A percentile compares a stretch with the other conserved stretches of the same genome.
These are phyloP conservation scores for Waltiozyma sp. DNA, from an alignment of 1,139 yeast genomes.

Conservation along the genomic window DNA sequence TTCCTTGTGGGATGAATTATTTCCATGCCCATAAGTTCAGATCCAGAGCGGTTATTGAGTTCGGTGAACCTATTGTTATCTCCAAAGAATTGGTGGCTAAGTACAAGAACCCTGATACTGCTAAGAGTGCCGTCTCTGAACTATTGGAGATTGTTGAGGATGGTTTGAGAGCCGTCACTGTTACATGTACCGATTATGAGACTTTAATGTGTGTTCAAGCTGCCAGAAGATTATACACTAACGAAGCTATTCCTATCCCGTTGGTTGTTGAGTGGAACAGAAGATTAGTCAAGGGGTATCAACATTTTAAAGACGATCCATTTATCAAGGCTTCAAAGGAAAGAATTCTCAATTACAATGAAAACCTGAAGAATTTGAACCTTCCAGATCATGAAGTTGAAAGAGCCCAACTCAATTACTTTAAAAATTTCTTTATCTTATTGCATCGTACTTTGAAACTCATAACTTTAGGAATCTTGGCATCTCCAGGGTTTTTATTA, in stretches of 20 bases:
- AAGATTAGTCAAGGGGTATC: constrained; percentile 53
- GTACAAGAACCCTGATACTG: constrained; percentile 55
- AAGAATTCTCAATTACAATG: constrained; percentile 45
- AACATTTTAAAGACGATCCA: constrained; percentile 47
- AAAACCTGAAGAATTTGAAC: constrained; percentile 40
- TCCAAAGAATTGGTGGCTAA: constrained; percentile 50
- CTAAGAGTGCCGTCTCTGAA: constrained; percentile 61
- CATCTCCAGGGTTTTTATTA: constrained; percentile 52
- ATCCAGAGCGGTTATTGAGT: constrained; percentile 89
- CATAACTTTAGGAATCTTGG: neutral
- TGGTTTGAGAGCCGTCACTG: constrained; percentile 81
- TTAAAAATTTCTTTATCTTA: constrained; percentile 23
- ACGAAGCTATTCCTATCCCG: constrained; percentile 43
- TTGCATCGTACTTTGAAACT: constrained; percentile 21
- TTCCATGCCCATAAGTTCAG: constrained; percentile 93
- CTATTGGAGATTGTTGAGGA: constrained; percentile 61
- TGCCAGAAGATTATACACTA: constrained; percentile 57
- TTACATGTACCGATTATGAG: constrained; percentile 75
- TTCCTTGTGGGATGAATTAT: constrained; percentile 95
- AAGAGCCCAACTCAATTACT: constrained; percentile 21
- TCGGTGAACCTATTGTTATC: constrained; percentile 80
- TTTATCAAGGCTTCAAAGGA: constrained; percentile 39
- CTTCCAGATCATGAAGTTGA: constrained; percentile 67
- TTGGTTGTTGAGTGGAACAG: constrained; percentile 65
- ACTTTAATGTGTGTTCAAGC: constrained; percentile 69